A percentile compares a stretch with the other conserved stretches of the same genome.
Evolutionary conservation across 139 green algal species (phyloP).

Genomic region (Chlorella sp.): DNA sequence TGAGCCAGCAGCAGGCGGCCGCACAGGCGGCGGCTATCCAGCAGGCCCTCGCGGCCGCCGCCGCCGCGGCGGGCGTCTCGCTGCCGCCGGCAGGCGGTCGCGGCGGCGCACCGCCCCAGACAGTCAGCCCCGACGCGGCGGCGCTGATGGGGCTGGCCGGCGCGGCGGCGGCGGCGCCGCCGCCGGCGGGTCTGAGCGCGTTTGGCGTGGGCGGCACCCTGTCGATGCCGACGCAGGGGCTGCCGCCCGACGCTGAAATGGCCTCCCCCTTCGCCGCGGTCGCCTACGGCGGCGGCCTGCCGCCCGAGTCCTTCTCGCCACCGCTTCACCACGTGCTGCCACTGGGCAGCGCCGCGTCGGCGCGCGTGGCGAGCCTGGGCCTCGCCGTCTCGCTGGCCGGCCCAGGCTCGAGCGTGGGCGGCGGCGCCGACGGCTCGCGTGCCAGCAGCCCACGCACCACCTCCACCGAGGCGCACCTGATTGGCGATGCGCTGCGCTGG

Average conservation of each 20-base stretch:
- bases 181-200: neutral
- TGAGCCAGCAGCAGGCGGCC: conserved; percentile 13
- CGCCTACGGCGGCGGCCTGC: too few relatives aligned
- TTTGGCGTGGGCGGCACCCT: neutral
- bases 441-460: neutral
- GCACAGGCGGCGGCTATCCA: conserved; percentile 14
- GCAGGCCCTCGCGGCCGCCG: conserved; percentile 12
- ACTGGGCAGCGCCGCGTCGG: neutral
- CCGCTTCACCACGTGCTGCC: neutral
- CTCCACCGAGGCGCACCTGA: conserved; percentile 12
- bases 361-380: too few relatives aligned
- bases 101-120: neutral
- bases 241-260: neutral
- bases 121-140: neutral
- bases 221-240: too few relatives aligned
- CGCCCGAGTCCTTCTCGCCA: too few relatives aligned
- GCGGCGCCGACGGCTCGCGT: too few relatives aligned
- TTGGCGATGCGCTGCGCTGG: conserved; percentile 23
- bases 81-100: neutral
- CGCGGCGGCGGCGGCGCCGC: neutral
- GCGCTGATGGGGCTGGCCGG: conserved; percentile 2
- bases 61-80: neutral
- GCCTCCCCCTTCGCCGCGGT: conserved; percentile 5
- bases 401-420: too few relatives aligned
- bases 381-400: too few relatives aligned